phyloP scores from a whole-genome alignment of 768 basidiomycete species.

The Suillus lakei region DNA sequence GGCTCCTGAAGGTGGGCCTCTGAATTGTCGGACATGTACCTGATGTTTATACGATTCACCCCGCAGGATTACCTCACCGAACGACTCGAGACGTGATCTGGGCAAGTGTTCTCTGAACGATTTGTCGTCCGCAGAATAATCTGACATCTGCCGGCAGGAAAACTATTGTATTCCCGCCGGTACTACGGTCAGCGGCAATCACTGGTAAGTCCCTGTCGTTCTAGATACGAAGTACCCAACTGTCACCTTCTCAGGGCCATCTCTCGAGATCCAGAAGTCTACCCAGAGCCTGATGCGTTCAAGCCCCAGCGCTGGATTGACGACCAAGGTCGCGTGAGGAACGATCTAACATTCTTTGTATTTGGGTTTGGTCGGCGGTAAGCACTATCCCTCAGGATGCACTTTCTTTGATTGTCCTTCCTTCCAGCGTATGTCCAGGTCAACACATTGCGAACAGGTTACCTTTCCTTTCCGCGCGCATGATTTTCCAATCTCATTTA shows the following conservation, averaged over 20 bases:
- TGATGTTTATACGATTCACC: conserved; percentile 9
- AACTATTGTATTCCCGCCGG: conserved; percentile 28
- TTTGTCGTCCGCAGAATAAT: not conserved
- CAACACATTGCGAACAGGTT: not conserved
- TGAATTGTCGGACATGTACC: not conserved
- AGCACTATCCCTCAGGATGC: not conserved
- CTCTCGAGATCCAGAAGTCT: conserved; percentile 9
- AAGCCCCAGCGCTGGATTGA: conserved; percentile 29
- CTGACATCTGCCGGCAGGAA: conserved; percentile 18
- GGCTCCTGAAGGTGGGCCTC: not conserved
- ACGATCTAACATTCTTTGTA: conserved; percentile 52
- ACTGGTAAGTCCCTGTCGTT: conserved; percentile 13
- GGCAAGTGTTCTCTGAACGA: not conserved
- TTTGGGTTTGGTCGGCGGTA: conserved; percentile 56
- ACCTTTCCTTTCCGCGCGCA: not conserved
- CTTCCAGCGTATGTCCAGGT: not conserved
- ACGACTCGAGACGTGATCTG: not conserved
- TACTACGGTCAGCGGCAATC: conserved; percentile 23
- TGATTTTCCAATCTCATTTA: not conserved
- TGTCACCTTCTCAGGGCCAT: not conserved
- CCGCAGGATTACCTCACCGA: conserved; percentile 4
- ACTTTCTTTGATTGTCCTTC: not conserved
- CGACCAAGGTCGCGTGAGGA: conserved; percentile 49
- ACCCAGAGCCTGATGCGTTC: conserved; percentile 25
- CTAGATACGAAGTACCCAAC: not conserved